A percentile compares a stretch with the other conserved stretches of the same genome.
These are phyloP conservation scores for Apiotrichum brassicae DNA, from an alignment of 1,284 basidiomycete species.

Conservation along the genomic window DNA sequence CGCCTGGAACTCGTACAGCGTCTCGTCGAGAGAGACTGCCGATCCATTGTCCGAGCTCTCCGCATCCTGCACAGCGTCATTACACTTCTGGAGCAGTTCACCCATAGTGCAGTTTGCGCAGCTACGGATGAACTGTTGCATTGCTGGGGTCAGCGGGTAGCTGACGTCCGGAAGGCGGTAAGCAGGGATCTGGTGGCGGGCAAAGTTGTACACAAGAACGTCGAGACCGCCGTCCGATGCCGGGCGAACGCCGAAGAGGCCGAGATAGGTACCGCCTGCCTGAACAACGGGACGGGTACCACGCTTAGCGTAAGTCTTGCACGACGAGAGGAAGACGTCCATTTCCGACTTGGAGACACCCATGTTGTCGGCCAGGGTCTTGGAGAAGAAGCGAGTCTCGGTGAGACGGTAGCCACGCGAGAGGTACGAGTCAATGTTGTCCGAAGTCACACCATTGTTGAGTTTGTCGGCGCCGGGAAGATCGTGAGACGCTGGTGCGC, in stretches of 20 bases:
- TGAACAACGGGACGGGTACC: conserved; percentile 51
- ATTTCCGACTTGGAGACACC: conserved; percentile 49
- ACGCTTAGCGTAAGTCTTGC: conserved; percentile 52
- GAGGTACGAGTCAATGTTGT: conserved; percentile 49
- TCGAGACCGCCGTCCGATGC: conserved; percentile 45
- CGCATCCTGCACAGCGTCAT: conserved; percentile 43
- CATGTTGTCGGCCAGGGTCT: conserved; percentile 49
- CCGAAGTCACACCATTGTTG: conserved; percentile 21
- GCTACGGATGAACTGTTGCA: conserved; percentile 47
- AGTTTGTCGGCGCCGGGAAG: conserved; percentile 25
- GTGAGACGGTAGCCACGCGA: conserved; percentile 50
- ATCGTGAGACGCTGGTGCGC: conserved; percentile 28
- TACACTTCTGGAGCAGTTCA: conserved; percentile 46
- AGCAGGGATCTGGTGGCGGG: conserved; percentile 52
- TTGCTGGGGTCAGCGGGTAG: conserved; percentile 44
- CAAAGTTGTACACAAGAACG: conserved; percentile 52
- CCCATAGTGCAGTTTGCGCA: conserved; percentile 48
- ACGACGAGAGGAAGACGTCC: conserved; percentile 49
- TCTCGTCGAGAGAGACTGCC: conserved; percentile 38
- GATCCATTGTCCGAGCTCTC: conserved; percentile 36
- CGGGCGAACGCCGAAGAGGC: conserved; percentile 50
- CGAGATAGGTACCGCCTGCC: conserved; percentile 50
- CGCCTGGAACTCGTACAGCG: conserved; percentile 50
- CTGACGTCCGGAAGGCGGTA: conserved; percentile 51
- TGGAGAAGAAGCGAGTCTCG: conserved; percentile 50